Evolutionary conservation across 2,329 filamentous ascomycete genomes (phyloP).

Genomic region (Aspergillus sp.): DNA sequence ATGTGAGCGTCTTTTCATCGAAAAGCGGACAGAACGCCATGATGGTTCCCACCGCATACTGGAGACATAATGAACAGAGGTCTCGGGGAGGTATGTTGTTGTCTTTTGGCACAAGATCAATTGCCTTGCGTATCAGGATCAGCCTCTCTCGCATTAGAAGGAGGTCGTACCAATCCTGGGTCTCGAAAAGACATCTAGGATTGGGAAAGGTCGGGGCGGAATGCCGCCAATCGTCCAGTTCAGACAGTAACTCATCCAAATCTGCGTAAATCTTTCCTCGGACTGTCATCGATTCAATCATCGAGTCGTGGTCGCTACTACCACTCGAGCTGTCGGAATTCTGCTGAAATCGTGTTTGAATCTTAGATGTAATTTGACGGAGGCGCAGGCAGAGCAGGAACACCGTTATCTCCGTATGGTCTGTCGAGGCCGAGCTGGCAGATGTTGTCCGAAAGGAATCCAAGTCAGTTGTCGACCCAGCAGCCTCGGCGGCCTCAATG

Average conservation of each 20-base stretch:
- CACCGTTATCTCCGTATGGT: constrained; percentile 35
- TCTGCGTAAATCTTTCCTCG: constrained; percentile 17
- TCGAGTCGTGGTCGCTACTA: neutral
- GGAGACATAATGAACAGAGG: constrained; percentile 34
- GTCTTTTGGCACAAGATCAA: constrained; percentile 40
- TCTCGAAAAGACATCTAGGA: constrained; percentile 44
- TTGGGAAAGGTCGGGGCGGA: constrained; percentile 30
- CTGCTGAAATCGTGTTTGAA: constrained; percentile 16
- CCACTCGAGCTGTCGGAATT: neutral
- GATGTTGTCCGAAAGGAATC: constrained; percentile 12
- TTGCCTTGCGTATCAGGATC: constrained; percentile 41
- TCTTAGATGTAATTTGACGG: constrained; percentile 41
- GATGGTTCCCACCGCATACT: constrained; percentile 40
- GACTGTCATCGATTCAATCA: constrained; percentile 1
- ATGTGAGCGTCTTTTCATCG: constrained; percentile 38
- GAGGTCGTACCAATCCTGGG: constrained; percentile 47
- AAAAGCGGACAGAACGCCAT: constrained; percentile 40
- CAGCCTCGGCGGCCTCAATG: constrained; percentile 20
- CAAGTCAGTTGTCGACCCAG: constrained; percentile 12
- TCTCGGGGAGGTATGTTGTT: constrained; percentile 34
- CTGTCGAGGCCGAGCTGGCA: neutral
- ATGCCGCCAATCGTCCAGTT: constrained; percentile 39
- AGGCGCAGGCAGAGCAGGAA: constrained; percentile 42
- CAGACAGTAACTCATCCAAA: constrained; percentile 30
- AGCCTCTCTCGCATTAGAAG: constrained; percentile 43